Base-by-base conservation (phyloP, 208 protist genomes). In the Trypanosoma scelopori region DNA sequence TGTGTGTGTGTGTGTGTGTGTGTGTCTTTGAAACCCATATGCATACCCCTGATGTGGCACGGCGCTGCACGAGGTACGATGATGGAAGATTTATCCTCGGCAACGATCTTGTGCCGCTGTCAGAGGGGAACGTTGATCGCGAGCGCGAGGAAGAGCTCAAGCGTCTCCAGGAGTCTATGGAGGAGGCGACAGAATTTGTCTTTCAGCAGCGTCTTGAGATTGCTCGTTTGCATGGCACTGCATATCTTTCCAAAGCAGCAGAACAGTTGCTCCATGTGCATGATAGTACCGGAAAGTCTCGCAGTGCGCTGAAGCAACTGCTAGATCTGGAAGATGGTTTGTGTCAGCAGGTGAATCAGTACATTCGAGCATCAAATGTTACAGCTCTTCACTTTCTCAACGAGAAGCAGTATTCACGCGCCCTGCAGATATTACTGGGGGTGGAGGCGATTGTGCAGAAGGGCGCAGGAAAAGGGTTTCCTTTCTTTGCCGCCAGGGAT, bases 311-410 rank as follows among this genome's bases (percentile, higher is more conserved):
- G 16, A 49, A 58, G 46, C 51, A 55, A 27, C 32, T 73, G 22
- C 7, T 47, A 2, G 49, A 67, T 48, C 7, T 60, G 16, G 61
- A 79, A 39, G 45, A 64, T 61, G 27, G 55, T 15, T 51, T 79
- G n/a, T 48, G 68, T 15, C 55, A 59, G 25, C n/a, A 51, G n/a
- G 45, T 60, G 2, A 59, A 59, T 25, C 62, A 62, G 18, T 81
- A 68, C 45, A 69, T 89, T 23, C 73, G 79, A 28, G 32, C 5
- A 22, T 23, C 58, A 0, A 81, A 78, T 52, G 25, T 84, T 11
- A 48, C 59, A 5, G 85, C 82, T 9, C 71, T 94, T 49, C 71
- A 80, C 64, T 73, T 68, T 47, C 72, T 92, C 20, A 94, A 92
- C 63, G 63, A 80, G 27, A 63, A 68, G 23, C 71, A 82, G 1